phyloP scores from a whole-genome alignment of 2,329 filamentous ascomycete species.

The Fusarium vanettenii region DNA sequence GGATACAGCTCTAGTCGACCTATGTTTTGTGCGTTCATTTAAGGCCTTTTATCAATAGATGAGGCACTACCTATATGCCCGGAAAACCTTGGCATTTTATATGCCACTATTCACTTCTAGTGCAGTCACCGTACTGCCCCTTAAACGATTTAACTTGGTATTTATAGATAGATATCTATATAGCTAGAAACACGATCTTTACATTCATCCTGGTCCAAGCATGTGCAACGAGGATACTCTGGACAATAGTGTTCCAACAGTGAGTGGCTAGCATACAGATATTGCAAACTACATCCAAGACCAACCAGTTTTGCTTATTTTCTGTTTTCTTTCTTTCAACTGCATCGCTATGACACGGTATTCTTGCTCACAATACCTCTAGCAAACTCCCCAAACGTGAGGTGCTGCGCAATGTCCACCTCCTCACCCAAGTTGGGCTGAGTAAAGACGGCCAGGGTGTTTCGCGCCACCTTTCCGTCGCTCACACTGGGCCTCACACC shows the following conservation, averaged over 20 bases:
- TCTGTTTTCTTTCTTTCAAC: not conserved
- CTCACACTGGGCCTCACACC: constrained; percentile 71
- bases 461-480: constrained; percentile 72
- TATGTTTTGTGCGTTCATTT: not conserved
- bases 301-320: not conserved
- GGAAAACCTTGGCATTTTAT: not conserved
- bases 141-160: not conserved
- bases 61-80: not conserved
- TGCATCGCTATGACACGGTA: constrained; percentile 57
- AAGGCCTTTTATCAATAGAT: not conserved
- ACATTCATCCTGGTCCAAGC: not conserved
- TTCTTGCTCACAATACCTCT: constrained; percentile 70
- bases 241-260: not conserved
- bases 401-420: constrained; percentile 74
- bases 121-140: not conserved
- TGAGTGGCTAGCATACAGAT: not conserved
- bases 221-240: not conserved
- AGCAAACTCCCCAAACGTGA: constrained; percentile 83
- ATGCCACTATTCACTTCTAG: not conserved
- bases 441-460: constrained; percentile 96
- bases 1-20: not conserved
- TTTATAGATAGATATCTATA: not conserved
- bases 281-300: not conserved
- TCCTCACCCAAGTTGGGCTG: constrained; percentile 90
- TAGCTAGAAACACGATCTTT: constrained; percentile 3